These are phyloP conservation scores for Priceomyces carsonii DNA, from an alignment of 805 yeast genomes.

Conservation along the genomic window DNA sequence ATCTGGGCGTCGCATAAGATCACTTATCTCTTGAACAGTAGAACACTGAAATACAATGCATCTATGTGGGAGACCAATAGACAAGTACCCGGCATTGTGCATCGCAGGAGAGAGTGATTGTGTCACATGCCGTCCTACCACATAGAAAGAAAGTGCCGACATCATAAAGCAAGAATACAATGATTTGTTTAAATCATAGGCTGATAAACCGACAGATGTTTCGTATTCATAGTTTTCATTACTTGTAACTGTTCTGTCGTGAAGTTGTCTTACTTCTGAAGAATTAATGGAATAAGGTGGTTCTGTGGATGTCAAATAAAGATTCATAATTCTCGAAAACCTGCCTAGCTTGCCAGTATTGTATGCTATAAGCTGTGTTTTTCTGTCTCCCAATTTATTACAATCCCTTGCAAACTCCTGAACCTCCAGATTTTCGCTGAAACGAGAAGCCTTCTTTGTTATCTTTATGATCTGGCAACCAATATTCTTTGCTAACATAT, in stretches of 20 bases:
- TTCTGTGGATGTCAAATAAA: no score
- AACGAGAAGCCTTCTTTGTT: not conserved
- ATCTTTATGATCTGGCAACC: constrained; percentile 2
- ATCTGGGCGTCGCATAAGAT: constrained; percentile 10
- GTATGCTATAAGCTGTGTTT: constrained; percentile 1
- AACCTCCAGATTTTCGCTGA: constrained; percentile 3
- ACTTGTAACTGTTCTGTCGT: no score
- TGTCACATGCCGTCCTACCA: constrained; percentile 13
- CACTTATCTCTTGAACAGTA: constrained; percentile 6
- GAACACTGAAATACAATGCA: constrained; percentile 11
- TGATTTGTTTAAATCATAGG: constrained; percentile 9
- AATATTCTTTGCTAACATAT: constrained; percentile 1
- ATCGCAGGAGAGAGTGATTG: constrained; percentile 13
- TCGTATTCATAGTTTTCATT: no score
- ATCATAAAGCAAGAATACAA: constrained; percentile 10
- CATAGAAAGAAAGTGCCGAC: constrained; percentile 12
- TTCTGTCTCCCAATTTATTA: constrained; percentile 3
- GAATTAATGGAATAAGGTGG: no score
- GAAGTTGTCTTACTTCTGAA: no score
- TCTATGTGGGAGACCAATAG: constrained; percentile 14
- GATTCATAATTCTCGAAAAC: no score
- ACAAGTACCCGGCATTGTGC: constrained; percentile 11
- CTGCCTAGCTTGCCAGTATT: no score
- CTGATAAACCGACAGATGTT: no score
- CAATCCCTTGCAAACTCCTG: constrained; percentile 2